Conservation (phyloP, 2,329 filamentous ascomycete species). For the Penicillium italicum region DNA sequence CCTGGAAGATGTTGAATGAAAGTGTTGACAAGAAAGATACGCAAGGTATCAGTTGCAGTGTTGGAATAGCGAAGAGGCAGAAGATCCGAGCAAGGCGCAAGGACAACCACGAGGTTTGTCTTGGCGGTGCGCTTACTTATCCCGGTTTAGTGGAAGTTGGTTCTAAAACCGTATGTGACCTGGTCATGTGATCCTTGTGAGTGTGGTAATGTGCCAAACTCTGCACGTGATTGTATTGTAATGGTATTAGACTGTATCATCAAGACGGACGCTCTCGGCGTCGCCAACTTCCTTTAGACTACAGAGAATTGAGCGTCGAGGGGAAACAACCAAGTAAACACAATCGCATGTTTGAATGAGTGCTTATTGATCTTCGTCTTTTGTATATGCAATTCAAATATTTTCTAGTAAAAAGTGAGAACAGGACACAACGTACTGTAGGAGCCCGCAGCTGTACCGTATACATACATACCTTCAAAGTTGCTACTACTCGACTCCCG, state of each 20-base stretch:
- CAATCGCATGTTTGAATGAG: background rate
- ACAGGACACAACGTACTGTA: background rate
- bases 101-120: constrained; percentile 27
- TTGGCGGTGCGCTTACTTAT: constrained; percentile 21
- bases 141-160: constrained; percentile 13
- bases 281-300: constrained; percentile 4
- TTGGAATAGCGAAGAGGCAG: constrained; percentile 21
- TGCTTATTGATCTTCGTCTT: background rate
- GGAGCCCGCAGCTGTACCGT: constrained; percentile 16
- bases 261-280: constrained; percentile 1
- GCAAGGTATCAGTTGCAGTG: constrained; percentile 22
- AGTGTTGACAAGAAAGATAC: constrained; percentile 24
- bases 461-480: constrained; percentile 21
- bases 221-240: constrained; percentile 2
- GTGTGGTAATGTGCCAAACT: background rate
- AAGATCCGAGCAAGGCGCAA: constrained; percentile 23
- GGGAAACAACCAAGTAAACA: background rate
- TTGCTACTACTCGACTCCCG: constrained; percentile 21
- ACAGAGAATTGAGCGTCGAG: background rate
- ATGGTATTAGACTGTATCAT: constrained; percentile 4
- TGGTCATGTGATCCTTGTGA: background rate
- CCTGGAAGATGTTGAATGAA: constrained; percentile 18
- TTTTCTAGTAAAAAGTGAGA: background rate
- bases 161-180: constrained; percentile 2
- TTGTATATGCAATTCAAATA: background rate